A percentile compares a stretch with the other conserved stretches of the same genome.
Conservation (phyloP, 139 green algal species). For the Monoraphidium neglectum region DNA sequence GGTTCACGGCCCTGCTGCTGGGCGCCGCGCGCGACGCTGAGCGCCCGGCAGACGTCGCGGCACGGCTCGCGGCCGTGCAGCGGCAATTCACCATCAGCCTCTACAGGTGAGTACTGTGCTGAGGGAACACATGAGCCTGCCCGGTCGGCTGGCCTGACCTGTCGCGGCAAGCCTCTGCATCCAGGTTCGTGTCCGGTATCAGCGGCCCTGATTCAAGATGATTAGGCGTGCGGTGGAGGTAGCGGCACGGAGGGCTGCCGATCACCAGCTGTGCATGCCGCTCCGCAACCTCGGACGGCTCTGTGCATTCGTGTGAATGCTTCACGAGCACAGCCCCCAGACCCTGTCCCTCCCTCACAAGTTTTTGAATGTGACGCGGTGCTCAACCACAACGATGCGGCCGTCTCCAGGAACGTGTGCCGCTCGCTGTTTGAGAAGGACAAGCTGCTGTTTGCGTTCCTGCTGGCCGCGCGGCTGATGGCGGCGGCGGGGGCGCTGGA, state of each 20-base stretch:
- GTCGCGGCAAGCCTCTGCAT: too few species aligned
- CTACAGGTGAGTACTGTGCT: slow-evolving; percentile 66
- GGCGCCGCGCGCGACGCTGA: slow-evolving; percentile 47
- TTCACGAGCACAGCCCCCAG: too few species aligned
- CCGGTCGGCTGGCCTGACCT: slow-evolving; percentile 11
- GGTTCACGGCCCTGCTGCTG: slow-evolving; percentile 78
- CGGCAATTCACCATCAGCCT: slow-evolving; percentile 81
- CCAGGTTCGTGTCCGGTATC: too few species aligned
- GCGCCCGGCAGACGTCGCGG: slow-evolving; percentile 38
- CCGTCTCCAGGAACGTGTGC: slow-evolving; percentile 1
- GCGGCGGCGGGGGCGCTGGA: slow-evolving; percentile 56
- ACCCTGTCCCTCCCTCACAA: too few species aligned
- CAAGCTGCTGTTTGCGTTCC: slow-evolving; percentile 85
- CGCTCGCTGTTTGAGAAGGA: slow-evolving; percentile 83
- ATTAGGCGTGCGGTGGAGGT: too few species aligned
- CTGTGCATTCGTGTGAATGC: too few species aligned
- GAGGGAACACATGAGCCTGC: slow-evolving; percentile 26
- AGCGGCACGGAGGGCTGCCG: too few species aligned
- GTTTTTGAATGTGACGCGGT: too few species aligned
- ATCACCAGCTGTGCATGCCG: too few species aligned
- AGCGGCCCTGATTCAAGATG: too few species aligned
- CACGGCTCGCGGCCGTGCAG: slow-evolving; percentile 67
- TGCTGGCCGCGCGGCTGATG: slow-evolving; percentile 69
- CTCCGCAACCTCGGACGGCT: too few species aligned
- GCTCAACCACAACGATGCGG: too few species aligned